A percentile compares a stretch with the other conserved stretches of the same genome.
These are phyloP conservation scores for Protomyces inundatus DNA, from an alignment of 1,139 yeast genomes.

Conservation along the genomic window DNA sequence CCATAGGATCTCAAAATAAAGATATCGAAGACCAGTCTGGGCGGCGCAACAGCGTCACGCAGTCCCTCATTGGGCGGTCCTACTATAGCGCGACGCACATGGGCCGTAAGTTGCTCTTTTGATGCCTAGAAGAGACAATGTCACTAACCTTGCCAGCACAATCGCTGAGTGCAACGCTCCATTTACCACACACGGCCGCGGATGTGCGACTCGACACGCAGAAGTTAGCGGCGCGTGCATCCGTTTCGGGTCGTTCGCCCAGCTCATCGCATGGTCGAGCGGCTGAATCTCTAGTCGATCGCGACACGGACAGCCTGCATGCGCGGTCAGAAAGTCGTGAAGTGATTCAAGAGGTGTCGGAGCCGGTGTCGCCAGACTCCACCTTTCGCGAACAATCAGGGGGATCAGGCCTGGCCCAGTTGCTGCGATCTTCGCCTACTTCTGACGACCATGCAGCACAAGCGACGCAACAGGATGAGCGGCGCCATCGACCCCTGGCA, in stretches of 20 bases:
- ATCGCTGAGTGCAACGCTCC: neutral
- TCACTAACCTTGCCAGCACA: neutral
- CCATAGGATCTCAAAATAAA: neutral
- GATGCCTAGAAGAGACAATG: neutral
- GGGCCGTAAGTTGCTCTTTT: neutral
- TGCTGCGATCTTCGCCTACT: constrained; percentile 6
- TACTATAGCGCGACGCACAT: neutral
- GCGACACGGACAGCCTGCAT: neutral
- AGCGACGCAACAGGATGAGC: neutral
- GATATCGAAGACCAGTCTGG: neutral
- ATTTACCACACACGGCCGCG: neutral
- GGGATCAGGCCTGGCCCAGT: constrained; percentile 4
- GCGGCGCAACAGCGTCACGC: neutral
- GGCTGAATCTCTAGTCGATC: neutral
- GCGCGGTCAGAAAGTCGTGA: neutral
- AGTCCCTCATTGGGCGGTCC: neutral
- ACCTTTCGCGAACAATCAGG: neutral
- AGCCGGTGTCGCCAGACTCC: constrained; percentile 17
- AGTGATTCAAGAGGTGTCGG: constrained; percentile 6
- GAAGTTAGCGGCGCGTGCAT: constrained; percentile 17
- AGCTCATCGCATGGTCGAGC: neutral
- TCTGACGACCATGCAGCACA: neutral
- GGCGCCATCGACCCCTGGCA: neutral
- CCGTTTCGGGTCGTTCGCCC: neutral
- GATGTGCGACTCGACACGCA: constrained; percentile 19